Base-by-base conservation (phyloP, 2,329 filamentous ascomycete genomes). In the Cryphonectria japonica region DNA sequence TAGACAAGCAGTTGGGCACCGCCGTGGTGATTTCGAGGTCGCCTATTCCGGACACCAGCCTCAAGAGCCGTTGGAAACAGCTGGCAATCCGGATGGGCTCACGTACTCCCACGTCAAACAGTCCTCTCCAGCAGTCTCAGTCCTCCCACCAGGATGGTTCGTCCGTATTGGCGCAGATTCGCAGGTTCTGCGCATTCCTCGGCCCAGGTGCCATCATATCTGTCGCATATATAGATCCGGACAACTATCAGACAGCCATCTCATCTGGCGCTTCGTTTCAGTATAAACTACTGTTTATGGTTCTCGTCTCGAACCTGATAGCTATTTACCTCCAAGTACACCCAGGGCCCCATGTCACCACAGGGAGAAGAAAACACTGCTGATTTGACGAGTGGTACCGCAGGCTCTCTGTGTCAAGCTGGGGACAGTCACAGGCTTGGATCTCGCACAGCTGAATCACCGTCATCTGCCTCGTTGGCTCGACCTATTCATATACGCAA, bases 381-480 rank as follows among this genome's bases (percentile, higher is more conserved):
- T 39, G 7, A 9, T 6, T 22, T 67, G 41, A 13, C 64, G 54
- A 61, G 62, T 54, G 7, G 14, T 26, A 9, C 7, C 22, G n/a
- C 22, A 92, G 78, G 87, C 85, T 8, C 84, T 92, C 1, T 89
- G 87, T 76, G 88, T 91, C 76, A 91, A 91, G 76, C 83, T 92
- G 5, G 89, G 90, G n/a, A 90, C 88, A 26, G 88, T 92, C 73
- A 91, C 88, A 0, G 89, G 89, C 2, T 79, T 91, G 67, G 89
- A 91, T 73, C 82, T 92, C 37, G 88, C 89, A 0, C 85, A 90
- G 73, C 87, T 89, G 37, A 91, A 89, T 75, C 85, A 89, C 62
- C 87, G 84, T 29, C 88, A 89, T 78, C 82, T 91, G 11, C 89
- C 89, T 1, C 82, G 80, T 72, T 91, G 89, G 89, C 76, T 91